Conservation (phyloP, 495 filamentous ascomycete species). For the Podospora didyma region DNA sequence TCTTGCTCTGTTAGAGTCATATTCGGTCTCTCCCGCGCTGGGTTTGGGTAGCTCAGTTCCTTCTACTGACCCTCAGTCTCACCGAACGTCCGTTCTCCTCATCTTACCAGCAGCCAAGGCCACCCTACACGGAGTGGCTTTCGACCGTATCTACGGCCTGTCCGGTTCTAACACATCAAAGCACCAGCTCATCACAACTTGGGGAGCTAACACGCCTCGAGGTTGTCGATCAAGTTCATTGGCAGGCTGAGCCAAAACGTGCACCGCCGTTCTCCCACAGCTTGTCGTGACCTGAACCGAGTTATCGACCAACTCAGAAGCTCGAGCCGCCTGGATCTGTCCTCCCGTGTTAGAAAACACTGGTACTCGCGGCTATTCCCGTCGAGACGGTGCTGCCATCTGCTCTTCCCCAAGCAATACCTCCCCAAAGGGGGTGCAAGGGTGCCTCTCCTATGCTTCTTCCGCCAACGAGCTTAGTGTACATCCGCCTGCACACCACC, state of each 20-base stretch:
- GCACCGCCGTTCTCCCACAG: constrained; percentile 19
- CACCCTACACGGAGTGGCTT: neutral
- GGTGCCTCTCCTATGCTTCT: constrained; percentile 15
- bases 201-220: constrained; percentile 3
- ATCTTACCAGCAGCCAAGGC: constrained; percentile 3
- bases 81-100: neutral
- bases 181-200: neutral
- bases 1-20: constrained; percentile 7
- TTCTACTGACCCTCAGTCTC: constrained; percentile 9
- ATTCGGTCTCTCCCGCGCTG: constrained; percentile 15
- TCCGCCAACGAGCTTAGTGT: constrained; percentile 21
- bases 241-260: constrained; percentile 6
- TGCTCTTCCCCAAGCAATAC: constrained; percentile 5
- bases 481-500: constrained; percentile 17
- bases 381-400: constrained; percentile 11
- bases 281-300: constrained; percentile 3
- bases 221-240: constrained; percentile 10
- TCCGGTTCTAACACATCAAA: constrained; percentile 12
- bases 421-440: constrained; percentile 10
- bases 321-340: constrained; percentile 1
- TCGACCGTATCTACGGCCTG: constrained; percentile 6
- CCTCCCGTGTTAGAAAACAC: neutral
- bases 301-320: constrained; percentile 3
- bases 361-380: constrained; percentile 9
- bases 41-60: constrained; percentile 7